Conservation (phyloP, 2,329 filamentous ascomycete genomes). For the Dendrostoma leiphaemia region DNA sequence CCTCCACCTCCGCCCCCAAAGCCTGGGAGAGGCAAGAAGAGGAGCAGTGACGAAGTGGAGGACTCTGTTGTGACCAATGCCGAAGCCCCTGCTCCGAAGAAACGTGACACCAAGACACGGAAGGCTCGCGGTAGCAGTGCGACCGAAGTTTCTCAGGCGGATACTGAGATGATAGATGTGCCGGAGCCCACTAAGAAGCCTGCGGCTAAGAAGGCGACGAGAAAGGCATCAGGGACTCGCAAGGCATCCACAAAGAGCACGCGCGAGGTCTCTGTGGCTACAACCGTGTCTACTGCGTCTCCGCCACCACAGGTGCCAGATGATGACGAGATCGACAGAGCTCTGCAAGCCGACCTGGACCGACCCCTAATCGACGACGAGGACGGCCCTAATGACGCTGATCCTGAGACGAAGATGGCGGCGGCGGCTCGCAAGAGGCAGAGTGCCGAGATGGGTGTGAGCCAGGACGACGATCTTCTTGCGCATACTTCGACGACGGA, state of each 20-base stretch:
- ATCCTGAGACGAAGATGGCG: constrained; percentile 43
- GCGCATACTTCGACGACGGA: constrained; percentile 30
- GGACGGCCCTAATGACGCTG: constrained; percentile 36
- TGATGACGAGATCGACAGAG: constrained; percentile 65
- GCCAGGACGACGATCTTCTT: constrained; percentile 7
- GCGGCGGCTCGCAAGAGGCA: constrained; percentile 26
- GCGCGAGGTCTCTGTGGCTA: constrained; percentile 37
- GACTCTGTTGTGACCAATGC: constrained; percentile 40
- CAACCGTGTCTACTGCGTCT: constrained; percentile 41
- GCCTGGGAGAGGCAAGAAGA: constrained; percentile 56
- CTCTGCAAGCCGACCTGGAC: constrained; percentile 64
- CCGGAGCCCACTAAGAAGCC: constrained; percentile 29
- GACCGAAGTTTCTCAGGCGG: constrained; percentile 37
- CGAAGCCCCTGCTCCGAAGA: constrained; percentile 56
- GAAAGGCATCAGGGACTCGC: constrained; percentile 39
- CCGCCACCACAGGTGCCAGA: constrained; percentile 44
- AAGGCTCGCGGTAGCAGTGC: constrained; percentile 48
- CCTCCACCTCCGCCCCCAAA: constrained; percentile 36
- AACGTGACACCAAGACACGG: constrained; percentile 50
- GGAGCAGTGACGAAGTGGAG: constrained; percentile 59
- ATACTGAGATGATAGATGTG: constrained; percentile 39
- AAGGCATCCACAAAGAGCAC: constrained; percentile 40
- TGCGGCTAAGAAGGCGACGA: constrained; percentile 39
- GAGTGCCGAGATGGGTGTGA: constrained; percentile 23
- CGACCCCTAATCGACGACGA: constrained; percentile 54